phyloP scores from a whole-genome alignment of 768 basidiomycete genomes.

The Polyporus arcularius region DNA sequence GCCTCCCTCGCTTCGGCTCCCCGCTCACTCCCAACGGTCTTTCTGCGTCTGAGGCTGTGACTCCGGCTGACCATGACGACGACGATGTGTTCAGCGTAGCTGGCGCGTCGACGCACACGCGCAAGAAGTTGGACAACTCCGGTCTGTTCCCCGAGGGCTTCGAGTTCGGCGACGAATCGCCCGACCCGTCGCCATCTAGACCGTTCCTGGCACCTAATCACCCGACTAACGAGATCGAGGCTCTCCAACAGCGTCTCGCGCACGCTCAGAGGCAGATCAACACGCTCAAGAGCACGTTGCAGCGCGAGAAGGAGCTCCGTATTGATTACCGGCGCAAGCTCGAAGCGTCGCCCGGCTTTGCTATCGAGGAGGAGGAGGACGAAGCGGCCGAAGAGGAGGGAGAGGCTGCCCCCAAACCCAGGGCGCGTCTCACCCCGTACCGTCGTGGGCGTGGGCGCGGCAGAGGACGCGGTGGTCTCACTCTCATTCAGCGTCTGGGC shows the following conservation, averaged over 20 bases:
- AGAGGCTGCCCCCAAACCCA: constrained; percentile 30
- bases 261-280: constrained; percentile 86
- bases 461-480: constrained; percentile 51
- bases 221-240: constrained; percentile 79
- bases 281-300: constrained; percentile 76
- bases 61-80: constrained; percentile 57
- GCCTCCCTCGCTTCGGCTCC: constrained; percentile 66
- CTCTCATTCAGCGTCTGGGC: constrained; percentile 64
- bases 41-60: constrained; percentile 37
- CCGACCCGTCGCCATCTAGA: constrained; percentile 61
- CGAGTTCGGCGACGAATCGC: constrained; percentile 51
- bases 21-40: constrained; percentile 69
- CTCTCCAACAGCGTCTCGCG: constrained; percentile 75
- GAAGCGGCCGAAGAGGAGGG: constrained; percentile 35
- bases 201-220: constrained; percentile 73
- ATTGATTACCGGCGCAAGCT: constrained; percentile 65
- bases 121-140: constrained; percentile 56
- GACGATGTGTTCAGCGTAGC: constrained; percentile 68
- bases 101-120: constrained; percentile 62
- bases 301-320: constrained; percentile 81
- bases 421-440: constrained; percentile 54
- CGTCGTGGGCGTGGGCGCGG: constrained; percentile 57
- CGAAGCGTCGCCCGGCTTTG: constrained; percentile 42
- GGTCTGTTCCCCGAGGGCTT: constrained; percentile 44
- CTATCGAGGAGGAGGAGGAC: constrained; percentile 49